Evolutionary conservation across 1,284 basidiomycete species (phyloP).

Genomic region (Peniophora sp.): DNA sequence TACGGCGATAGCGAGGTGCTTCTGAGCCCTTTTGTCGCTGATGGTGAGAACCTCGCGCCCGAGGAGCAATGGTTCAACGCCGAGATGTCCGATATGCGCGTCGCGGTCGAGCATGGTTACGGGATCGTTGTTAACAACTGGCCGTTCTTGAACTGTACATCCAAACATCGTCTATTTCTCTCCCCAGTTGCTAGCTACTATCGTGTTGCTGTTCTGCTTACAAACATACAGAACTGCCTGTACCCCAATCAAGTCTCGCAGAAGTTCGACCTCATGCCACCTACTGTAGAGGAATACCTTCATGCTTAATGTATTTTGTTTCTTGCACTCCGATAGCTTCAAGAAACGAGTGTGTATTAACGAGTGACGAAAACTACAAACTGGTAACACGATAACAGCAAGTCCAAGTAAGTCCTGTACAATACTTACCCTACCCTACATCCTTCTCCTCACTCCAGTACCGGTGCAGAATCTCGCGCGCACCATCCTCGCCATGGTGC

Average conservation of each 20-base stretch:
- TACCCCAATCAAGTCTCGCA: conserved; percentile 11
- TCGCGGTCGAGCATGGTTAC: conserved; percentile 17
- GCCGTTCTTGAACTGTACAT: conserved; percentile 13
- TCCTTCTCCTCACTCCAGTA: too few species aligned
- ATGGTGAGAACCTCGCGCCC: conserved; percentile 1
- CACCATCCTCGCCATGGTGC: too few species aligned
- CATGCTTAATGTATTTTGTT: conserved; percentile 1
- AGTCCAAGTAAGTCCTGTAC: too few species aligned
- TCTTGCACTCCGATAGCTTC: too few species aligned
- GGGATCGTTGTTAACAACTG: conserved; percentile 7
- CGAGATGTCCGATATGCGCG: conserved; percentile 10
- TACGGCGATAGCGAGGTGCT: conserved; percentile 7
- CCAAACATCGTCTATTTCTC: conserved; percentile 8
- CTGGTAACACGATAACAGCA: too few species aligned
- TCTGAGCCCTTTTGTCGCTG: conserved; percentile 10
- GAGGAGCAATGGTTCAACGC: conserved; percentile 12
- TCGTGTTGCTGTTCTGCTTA: conserved; percentile 11
- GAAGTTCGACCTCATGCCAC: conserved; percentile 6
- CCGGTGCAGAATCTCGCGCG: too few species aligned
- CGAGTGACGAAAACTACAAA: too few species aligned
- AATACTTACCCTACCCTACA: too few species aligned
- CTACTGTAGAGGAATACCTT: conserved; percentile 5
- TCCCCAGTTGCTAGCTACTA: conserved; percentile 14
- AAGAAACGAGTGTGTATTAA: too few species aligned
- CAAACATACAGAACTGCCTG: conserved; percentile 13